These are phyloP conservation scores for Puccinia novopanici DNA, from an alignment of 1,284 basidiomycete genomes.

Conservation along the genomic window DNA sequence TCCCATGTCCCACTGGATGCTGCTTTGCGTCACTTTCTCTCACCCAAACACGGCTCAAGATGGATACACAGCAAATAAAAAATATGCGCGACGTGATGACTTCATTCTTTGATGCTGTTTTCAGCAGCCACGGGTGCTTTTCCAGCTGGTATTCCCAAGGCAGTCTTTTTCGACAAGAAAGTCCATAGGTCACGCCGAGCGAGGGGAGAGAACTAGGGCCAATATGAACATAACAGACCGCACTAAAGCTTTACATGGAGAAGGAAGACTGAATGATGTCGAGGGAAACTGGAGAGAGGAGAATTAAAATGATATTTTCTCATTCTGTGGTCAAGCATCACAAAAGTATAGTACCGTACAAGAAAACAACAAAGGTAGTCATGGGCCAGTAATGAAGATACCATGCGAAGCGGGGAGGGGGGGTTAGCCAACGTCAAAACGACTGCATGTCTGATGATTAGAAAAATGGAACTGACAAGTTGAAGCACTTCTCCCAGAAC, in stretches of 20 bases:
- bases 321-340: not conserved
- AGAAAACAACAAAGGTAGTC: not conserved
- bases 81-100: too few species aligned
- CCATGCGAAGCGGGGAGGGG: not conserved
- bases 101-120: too few species aligned
- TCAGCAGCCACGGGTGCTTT: not conserved
- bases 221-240: not conserved
- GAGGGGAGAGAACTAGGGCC: not conserved
- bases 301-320: constrained; percentile 13
- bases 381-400: not conserved
- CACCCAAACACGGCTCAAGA: too few species aligned
- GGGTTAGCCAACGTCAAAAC: not conserved
- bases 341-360: too few species aligned
- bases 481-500: constrained; percentile 41
- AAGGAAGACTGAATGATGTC: not conserved
- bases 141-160: not conserved
- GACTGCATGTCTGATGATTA: not conserved
- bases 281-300: not conserved
- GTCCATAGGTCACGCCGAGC: not conserved
- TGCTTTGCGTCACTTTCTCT: too few species aligned
- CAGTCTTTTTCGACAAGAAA: not conserved
- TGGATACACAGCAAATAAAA: too few species aligned
- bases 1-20: too few species aligned
- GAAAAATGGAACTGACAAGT: constrained; percentile 24
- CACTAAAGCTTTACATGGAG: not conserved